These are phyloP conservation scores for Debaryomyces prosopidis DNA, from an alignment of 805 yeast genomes.

Conservation along the genomic window DNA sequence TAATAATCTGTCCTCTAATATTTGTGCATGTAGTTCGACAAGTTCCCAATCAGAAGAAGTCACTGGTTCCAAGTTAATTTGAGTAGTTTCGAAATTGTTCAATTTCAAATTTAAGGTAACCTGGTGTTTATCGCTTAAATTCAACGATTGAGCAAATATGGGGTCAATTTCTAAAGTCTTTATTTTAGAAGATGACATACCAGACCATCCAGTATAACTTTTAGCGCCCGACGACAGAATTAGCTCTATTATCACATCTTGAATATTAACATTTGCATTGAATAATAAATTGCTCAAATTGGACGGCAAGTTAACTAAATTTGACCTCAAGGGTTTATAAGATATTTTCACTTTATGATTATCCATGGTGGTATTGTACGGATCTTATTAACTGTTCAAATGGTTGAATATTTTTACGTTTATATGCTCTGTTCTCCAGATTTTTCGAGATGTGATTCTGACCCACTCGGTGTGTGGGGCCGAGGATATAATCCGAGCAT, in stretches of 20 bases:
- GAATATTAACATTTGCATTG: constrained; percentile 55
- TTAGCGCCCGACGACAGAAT: constrained; percentile 26
- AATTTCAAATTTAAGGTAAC: constrained; percentile 47
- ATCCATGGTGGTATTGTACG: constrained; percentile 26
- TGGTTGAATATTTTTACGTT: not conserved
- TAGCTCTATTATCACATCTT: constrained; percentile 55
- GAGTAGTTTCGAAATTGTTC: constrained; percentile 51
- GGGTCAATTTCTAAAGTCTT: constrained; percentile 65
- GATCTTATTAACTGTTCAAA: not conserved
- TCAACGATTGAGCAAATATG: constrained; percentile 54
- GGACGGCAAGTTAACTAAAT: constrained; percentile 57
- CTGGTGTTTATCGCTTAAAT: constrained; percentile 42
- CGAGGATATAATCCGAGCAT: constrained; percentile 3
- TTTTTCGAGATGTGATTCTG: not conserved
- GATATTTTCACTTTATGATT: constrained; percentile 29
- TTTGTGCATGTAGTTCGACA: constrained; percentile 77
- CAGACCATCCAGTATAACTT: constrained; percentile 67
- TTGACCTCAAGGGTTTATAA: constrained; percentile 41
- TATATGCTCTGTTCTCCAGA: not conserved
- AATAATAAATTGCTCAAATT: constrained; percentile 45
- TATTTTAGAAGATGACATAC: constrained; percentile 41
- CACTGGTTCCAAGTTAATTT: constrained; percentile 76
- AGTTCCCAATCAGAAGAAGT: constrained; percentile 86
- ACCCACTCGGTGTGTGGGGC: constrained; percentile 2
- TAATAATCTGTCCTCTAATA: constrained; percentile 70